Conservation (phyloP, 331 rosid genomes). For the Dryas integrifolia region DNA sequence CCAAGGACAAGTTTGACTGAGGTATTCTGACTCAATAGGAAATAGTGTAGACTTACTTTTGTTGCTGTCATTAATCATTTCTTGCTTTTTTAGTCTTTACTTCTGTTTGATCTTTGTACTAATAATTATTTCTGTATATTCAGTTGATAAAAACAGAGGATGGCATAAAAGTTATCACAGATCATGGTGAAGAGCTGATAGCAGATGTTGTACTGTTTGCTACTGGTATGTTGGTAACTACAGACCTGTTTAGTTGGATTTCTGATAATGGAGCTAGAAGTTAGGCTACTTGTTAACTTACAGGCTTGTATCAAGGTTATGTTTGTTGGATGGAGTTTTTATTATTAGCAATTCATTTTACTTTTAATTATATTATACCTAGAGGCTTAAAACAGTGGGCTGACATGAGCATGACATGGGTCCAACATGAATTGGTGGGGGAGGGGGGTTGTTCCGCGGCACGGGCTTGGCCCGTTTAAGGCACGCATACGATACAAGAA, state of each 20-base stretch:
- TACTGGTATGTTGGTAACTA: conserved; percentile 89
- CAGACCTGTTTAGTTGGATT: conserved; percentile 2
- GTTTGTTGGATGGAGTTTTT: no score
- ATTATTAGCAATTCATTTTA: no score
- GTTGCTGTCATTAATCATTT: neutral
- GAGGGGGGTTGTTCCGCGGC: no score
- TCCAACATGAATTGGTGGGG: no score
- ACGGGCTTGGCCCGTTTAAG: no score
- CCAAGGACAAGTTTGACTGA: conserved; percentile 71
- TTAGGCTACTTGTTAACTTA: neutral
- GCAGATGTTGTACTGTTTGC: conserved; percentile 90
- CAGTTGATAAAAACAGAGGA: conserved; percentile 75
- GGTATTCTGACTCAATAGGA: conserved; percentile 42
- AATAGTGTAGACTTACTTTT: neutral
- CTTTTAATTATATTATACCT: no score
- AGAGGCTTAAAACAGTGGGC: no score
- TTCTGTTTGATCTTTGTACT: conserved; percentile 21
- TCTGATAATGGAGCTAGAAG: neutral
- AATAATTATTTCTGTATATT: conserved; percentile 22
- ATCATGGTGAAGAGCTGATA: conserved; percentile 87
- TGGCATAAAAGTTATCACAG: conserved; percentile 84
- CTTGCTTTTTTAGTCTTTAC: conserved; percentile 3
- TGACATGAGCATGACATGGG: no score
- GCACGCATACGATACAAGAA: no score
- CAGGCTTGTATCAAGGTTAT: no score